Base-by-base conservation (phyloP, 495 filamentous ascomycete species). In the Xylaria castorea region DNA sequence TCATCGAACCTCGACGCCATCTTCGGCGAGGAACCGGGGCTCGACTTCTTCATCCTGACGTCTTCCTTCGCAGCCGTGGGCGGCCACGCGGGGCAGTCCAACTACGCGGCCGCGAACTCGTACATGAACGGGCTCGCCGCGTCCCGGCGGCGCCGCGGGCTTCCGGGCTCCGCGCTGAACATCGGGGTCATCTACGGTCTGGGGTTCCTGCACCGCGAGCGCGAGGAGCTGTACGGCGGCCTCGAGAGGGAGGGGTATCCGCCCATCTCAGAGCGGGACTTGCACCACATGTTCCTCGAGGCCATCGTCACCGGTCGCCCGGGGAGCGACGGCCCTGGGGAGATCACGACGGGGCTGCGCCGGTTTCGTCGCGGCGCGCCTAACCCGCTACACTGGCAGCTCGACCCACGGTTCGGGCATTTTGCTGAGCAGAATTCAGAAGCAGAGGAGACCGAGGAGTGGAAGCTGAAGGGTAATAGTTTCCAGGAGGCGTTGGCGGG, bases 231-330 rank as follows among this genome's bases (percentile, higher is more conserved):
- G 2, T 85, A 86, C 74, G 68, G 73, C 3, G 80, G 81, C 7
- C 79, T 86, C 0, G 79, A 82, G 76, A 80, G 82, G 5, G 83
- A 85, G 46, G 83, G 83, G 46, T 86, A 86, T 48, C 84, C 82
- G 27, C 85, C 82, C 70, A 86, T 91, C 65, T 89, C 88, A 1
- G 89, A 92, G 73, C 82, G 82, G 9, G 88, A 91, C 65, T 80
- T 91, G 63, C 87, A 89, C 46, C 86, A 89, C 71, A 83, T 89
- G 74, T 89, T 91, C 73, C 81, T 87, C 12, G 89, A 91, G 74
- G 86, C 88, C 25, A 83, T 91, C 25, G 68, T 79, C 27, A 79
- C 83, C 2, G 82, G 84, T 14, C 73, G 73, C 60, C 80, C 83
- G 0, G 65, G 27, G 0, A 71, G 27, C 55, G 12, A 68, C 46